Base-by-base conservation (phyloP, 2,329 filamentous ascomycete species). In the Orbilia quercus region DNA sequence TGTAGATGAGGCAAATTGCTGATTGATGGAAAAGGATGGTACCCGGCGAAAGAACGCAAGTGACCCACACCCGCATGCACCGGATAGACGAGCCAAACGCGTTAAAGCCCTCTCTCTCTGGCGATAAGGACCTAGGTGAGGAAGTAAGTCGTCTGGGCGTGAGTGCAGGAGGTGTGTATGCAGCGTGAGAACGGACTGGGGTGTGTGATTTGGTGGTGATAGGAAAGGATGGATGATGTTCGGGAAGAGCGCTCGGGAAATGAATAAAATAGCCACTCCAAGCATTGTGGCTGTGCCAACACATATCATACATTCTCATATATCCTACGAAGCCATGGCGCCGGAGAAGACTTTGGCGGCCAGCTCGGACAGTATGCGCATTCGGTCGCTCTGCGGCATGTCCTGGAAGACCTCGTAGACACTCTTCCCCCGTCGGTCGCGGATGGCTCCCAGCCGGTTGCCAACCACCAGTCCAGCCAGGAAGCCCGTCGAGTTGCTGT, bases 371-470 rank as follows among this genome's bases (percentile, higher is more conserved):
- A 74, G 16, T 12, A 74, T 65, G 18, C 88, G 88, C 65, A 92
- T 88, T 79, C 91, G 90, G 78, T 96, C 93, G 54, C 85, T 85
- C 81, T 92, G 90, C 58, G 93, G 92, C 79, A 99, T 83, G 78
- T 96, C 91, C 84, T 91, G 78, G 36, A 94, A 98, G 11, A 96
- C 95, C 28, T 88, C 85, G 81, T 96, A 98, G 5, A 99, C 95
- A 79, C 92, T 96, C 88, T 97, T 98, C 22, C 93, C 93, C 82
- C 89, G 92, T 34, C 90, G 88, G 82, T 99, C 95, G 62, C 95
- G 85, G 20, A 99, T 87, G 6, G 91, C 91, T 0, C 95, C 95
- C 18, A 98, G 82, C 60, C 93, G 83, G 82, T 97, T 98, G 7
- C 95, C 95, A 0, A 93, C 92, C 1, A 96, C 92, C 1, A 91